Evolutionary conservation across 345 rosid species (phyloP), one percentile per base, ranked within the genome.

Genomic region (Sisymbrium irio): DNA sequence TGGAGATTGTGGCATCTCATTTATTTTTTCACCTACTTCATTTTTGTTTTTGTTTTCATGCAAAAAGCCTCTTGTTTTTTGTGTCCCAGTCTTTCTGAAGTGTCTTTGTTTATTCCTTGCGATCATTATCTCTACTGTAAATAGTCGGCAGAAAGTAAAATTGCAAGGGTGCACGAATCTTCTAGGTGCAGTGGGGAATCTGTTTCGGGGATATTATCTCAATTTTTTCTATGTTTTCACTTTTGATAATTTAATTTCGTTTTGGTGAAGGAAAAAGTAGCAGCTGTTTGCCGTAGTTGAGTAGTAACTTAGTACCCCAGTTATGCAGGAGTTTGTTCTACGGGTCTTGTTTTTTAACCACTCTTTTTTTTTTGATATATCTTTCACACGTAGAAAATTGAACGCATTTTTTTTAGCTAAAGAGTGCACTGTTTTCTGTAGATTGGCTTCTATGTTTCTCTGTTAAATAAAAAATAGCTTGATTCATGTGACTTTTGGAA

Each of bases 341-440:
- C 3, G 13, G 65, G 35, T 17, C 37, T 57, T 74, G 12, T 22
- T 27, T 71, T 32, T 22, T 15, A 22, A 46, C 32, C 20, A 9
- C 27, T 28, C 35, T 7, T 3, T 25, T 60, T 59, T 13, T 32
- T 32, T 44, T n/a, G 44, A 39, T 64, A 55, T 36, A 40, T 66
- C 42, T 65, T 73, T 56, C 18, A 27, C 51, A 36, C 20, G n/a
- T n/a, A n/a, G n/a, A n/a, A n/a, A n/a, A n/a, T n/a, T n/a, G n/a
- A n/a, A n/a, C n/a, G n/a, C n/a, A n/a, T n/a, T n/a, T n/a, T n/a
- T n/a, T 75, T 57, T 59, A 14, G 45, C 15, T 6, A 6, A 50
- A 67, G 14, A 60, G 37, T 61, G 46, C 17, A 44, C 39, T 61
- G 64, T 68, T 51, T 67, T 62, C 49, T 68, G 49, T 61, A 33